A percentile compares a stretch with the other conserved stretches of the same genome.
Evolutionary conservation across 1,139 yeast species (phyloP).

Genomic region (Pichia sp.): DNA sequence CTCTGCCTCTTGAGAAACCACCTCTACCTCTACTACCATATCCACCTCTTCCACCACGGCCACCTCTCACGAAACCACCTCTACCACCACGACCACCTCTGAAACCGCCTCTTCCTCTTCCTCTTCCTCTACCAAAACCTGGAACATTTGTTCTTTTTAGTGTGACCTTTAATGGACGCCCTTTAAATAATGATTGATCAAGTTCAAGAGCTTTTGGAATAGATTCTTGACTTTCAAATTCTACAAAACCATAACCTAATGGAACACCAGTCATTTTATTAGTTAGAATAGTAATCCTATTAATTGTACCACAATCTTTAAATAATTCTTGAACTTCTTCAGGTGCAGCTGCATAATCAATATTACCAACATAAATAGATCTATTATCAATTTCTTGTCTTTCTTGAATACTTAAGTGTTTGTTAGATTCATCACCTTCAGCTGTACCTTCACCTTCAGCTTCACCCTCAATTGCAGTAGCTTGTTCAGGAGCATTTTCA

Average conservation of each 20-base stretch:
- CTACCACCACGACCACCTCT: slow-evolving; percentile 31
- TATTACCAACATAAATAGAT: slow-evolving; percentile 57
- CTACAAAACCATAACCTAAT: slow-evolving; percentile 67
- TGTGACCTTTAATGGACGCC: slow-evolving; percentile 50
- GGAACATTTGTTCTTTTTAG: slow-evolving; percentile 69
- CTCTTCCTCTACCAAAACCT: slow-evolving; percentile 42
- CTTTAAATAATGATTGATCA: slow-evolving; percentile 47
- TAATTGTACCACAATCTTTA: slow-evolving; percentile 45
- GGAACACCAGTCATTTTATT: slow-evolving; percentile 58
- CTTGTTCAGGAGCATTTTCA: neutral
- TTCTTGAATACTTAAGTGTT: slow-evolving; percentile 33
- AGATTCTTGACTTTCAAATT: slow-evolving; percentile 44
- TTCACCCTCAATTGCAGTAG: no score
- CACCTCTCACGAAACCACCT: slow-evolving; percentile 9
- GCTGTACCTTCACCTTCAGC: neutral
- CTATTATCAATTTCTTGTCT: slow-evolving; percentile 52
- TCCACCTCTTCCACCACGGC: no score
- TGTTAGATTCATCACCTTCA: no score
- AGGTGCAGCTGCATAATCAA: slow-evolving; percentile 53
- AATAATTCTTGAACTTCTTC: slow-evolving; percentile 53
- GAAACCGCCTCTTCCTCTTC: slow-evolving; percentile 17
- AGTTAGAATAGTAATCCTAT: slow-evolving; percentile 53
- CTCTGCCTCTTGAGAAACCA: slow-evolving; percentile 19
- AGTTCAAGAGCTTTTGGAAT: slow-evolving; percentile 48
- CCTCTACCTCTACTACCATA: no score